A percentile compares a stretch with the other conserved stretches of the same genome.
Conservation (phyloP, 176 grass and related monocot genomes). For the Carex scoparia region DNA sequence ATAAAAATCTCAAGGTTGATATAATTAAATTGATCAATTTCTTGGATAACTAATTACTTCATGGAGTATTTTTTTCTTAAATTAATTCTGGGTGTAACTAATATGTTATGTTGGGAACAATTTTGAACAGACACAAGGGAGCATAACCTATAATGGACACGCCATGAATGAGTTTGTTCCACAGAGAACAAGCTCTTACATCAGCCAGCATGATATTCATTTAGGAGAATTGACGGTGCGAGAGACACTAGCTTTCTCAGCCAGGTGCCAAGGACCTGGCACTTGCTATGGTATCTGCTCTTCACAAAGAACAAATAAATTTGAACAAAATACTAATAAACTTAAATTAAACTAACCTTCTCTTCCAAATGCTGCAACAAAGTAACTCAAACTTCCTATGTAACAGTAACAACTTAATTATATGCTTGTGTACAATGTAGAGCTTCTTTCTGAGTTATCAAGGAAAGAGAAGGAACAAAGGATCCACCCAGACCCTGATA, state of each 20-base stretch:
- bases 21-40: background rate
- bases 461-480: slow-evolving; percentile 74
- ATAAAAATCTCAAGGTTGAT: slow-evolving; percentile 31
- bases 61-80: too few relatives aligned
- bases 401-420: too few relatives aligned
- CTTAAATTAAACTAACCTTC: background rate
- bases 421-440: slow-evolving; percentile 23
- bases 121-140: slow-evolving; percentile 35
- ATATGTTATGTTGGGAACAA: background rate
- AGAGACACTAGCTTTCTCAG: slow-evolving; percentile 62
- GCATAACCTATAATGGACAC: slow-evolving; percentile 62
- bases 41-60: background rate
- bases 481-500: slow-evolving; percentile 68
- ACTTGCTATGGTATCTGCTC: slow-evolving; percentile 41
- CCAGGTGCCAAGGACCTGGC: slow-evolving; percentile 69
- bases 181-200: slow-evolving; percentile 58
- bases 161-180: slow-evolving; percentile 58
- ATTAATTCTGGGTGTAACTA: too few relatives aligned
- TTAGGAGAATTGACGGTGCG: slow-evolving; percentile 66
- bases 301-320: background rate
- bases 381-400: too few relatives aligned
- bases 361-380: background rate
- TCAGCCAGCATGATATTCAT: slow-evolving; percentile 77
- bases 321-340: too few relatives aligned
- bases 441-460: slow-evolving; percentile 53